Percentiles rank a stretch among this genome's conserved stretches.
phyloP scores from a whole-genome alignment of 2,329 filamentous ascomycete species.

The Trichoderma sp. region DNA sequence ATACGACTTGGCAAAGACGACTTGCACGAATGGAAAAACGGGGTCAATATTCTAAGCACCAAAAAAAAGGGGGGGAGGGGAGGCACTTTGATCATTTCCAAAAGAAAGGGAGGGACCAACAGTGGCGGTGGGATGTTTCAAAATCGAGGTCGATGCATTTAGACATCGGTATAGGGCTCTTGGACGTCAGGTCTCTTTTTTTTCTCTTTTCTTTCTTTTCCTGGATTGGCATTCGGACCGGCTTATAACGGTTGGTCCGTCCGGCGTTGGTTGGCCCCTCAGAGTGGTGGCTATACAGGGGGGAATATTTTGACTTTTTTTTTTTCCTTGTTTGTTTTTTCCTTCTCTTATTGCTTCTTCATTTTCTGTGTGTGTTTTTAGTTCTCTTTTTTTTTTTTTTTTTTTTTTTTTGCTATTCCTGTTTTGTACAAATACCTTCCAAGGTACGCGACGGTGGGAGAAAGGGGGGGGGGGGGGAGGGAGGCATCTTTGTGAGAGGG shows the following conservation, averaged over 20 bases:
- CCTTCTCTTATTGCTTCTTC: not conserved
- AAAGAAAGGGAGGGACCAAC: not conserved
- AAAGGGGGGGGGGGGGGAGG: not conserved
- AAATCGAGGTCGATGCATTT: not conserved
- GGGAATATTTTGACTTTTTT: not conserved
- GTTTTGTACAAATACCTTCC: not conserved
- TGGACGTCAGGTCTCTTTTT: not conserved
- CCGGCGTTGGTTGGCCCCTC: conserved; percentile 17
- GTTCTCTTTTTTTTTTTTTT: not conserved
- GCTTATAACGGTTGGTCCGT: conserved; percentile 8
- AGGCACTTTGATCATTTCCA: not conserved
- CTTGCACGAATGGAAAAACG: not conserved
- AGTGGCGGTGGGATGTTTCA: conserved; percentile 12
- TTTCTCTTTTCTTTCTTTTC: not conserved
- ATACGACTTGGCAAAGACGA: not conserved
- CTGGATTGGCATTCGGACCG: conserved; percentile 21
- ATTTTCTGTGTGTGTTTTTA: not conserved
- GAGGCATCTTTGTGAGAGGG: not conserved
- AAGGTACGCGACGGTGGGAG: not conserved
- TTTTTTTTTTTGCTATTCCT: not conserved
- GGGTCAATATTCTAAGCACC: not conserved
- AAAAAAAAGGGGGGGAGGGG: not conserved
- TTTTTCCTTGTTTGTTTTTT: not conserved
- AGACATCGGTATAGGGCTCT: conserved; percentile 12
- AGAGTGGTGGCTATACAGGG: conserved; percentile 16